Base-by-base conservation (phyloP, 805 yeast genomes). In the Myxozyma melibiosi region DNA sequence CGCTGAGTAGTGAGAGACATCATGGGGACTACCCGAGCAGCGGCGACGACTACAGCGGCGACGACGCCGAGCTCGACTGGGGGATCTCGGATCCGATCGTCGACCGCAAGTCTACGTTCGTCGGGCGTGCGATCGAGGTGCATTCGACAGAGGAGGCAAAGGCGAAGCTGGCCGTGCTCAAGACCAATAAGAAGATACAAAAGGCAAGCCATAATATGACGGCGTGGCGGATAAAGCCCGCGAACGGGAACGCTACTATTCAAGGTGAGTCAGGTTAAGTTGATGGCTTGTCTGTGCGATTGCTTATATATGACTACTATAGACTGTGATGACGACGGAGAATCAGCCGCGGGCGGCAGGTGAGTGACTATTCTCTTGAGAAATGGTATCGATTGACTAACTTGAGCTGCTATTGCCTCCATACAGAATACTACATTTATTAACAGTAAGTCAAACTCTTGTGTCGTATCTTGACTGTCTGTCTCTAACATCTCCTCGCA, bases 261-360 rank as follows among this genome's bases (percentile, higher is more conserved):
- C 94, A 88, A 66, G 66, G 67, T 65, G 25, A 13, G 62, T 35
- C 7, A n/a, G n/a, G 30, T 18, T 9, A 16, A 33, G 9, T 3
- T 24, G 24, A 16, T 13, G 14, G 9, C n/a, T n/a, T n/a, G n/a
- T n/a, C n/a, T n/a, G n/a, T n/a, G 40, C 4, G 31, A 14, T 5
- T 11, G 38, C 38, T 11, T 42, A 22, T 16, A 8, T 22, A n/a
- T 28, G 22, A 35, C 4, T 25, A 5, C n/a, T 16, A 13, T 31
- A 61, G 97, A 94, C 66, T 90, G 88, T 65, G 97, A 94, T 68
- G 98, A 94, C 70, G 99, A 92, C 68, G 99, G 99, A 2, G 99
- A 94, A 68, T 80, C 95, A 0, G 98, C 98, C 0, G 96, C 98
- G 0, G 99, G 99, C 72, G 91, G 63, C 82, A 88, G 35, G 80